Percentiles rank a stretch among this genome's conserved stretches.
Evolutionary conservation across 352 stramenopile species (phyloP).

Genomic region (Phytophthora cryptogea): DNA sequence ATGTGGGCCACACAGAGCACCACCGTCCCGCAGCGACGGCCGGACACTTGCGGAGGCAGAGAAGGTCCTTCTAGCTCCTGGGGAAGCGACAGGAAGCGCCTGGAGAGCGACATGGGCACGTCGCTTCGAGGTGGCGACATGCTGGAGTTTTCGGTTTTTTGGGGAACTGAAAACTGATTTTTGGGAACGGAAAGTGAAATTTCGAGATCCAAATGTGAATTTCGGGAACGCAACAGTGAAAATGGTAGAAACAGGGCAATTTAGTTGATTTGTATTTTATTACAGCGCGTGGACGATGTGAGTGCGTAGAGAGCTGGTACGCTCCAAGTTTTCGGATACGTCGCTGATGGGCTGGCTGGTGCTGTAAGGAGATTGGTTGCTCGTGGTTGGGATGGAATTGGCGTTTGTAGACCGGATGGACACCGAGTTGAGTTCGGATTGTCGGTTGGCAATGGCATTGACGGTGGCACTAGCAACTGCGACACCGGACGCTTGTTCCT

Average conservation of each 20-base stretch:
- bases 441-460: constrained; percentile 28
- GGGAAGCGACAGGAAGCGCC: constrained; percentile 31
- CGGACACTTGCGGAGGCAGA: constrained; percentile 49
- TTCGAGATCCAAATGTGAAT: background rate
- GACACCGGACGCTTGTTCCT: constrained; percentile 17
- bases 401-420: background rate
- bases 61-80: constrained; percentile 44
- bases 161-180: background rate
- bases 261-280: background rate
- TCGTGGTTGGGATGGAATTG: background rate
- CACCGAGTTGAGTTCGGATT: constrained; percentile 3
- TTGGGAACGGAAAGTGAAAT: background rate
- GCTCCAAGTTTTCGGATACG: constrained; percentile 14
- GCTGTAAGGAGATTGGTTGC: constrained; percentile 4
- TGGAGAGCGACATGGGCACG: constrained; percentile 31
- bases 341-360: constrained; percentile 10
- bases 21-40: constrained; percentile 29
- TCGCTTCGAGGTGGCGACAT: background rate
- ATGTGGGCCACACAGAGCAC: constrained; percentile 50
- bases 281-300: constrained; percentile 10
- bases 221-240: constrained; percentile 4
- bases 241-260: background rate
- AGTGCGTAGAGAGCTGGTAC: constrained; percentile 14
- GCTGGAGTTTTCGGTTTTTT: background rate
- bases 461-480: constrained; percentile 12